A percentile compares a stretch with the other conserved stretches of the same genome.
Evolutionary conservation across 176 grass and related monocot species (phyloP).

Genomic region (Oryza rufipogon): DNA sequence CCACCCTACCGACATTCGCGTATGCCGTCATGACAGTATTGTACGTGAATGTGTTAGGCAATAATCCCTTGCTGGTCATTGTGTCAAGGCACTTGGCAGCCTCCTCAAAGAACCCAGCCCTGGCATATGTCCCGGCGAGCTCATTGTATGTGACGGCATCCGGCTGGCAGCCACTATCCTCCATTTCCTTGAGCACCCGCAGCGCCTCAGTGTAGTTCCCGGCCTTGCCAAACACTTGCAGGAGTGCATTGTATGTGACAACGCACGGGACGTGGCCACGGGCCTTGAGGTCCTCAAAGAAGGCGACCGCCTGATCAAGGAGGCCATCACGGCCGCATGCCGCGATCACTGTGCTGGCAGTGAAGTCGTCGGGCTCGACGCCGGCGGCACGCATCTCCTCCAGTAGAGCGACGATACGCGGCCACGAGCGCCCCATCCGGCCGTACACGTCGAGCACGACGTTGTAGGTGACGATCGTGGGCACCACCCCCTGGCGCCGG

Average conservation of each 20-base stretch:
- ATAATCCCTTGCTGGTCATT: slow-evolving; percentile 68
- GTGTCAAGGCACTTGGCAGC: slow-evolving; percentile 59
- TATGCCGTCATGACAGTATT: slow-evolving; percentile 76
- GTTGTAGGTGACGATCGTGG: slow-evolving; percentile 91
- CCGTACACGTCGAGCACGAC: slow-evolving; percentile 90
- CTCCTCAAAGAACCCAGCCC: slow-evolving; percentile 77
- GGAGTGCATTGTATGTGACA: slow-evolving; percentile 78
- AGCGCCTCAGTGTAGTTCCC: slow-evolving; percentile 65
- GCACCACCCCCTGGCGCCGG: slow-evolving; percentile 52
- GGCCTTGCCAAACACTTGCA: slow-evolving; percentile 82
- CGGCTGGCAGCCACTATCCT: slow-evolving; percentile 54
- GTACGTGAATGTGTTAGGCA: slow-evolving; percentile 77
- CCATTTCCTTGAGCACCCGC: slow-evolving; percentile 76
- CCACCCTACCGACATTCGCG: slow-evolving; percentile 63
- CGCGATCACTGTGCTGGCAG: slow-evolving; percentile 79
- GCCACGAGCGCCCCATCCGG: slow-evolving; percentile 81
- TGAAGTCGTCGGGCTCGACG: slow-evolving; percentile 72
- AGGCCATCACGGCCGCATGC: slow-evolving; percentile 70
- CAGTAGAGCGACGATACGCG: slow-evolving; percentile 57
- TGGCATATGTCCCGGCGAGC: slow-evolving; percentile 65
- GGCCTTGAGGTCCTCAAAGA: slow-evolving; percentile 70
- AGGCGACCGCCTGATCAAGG: slow-evolving; percentile 57
- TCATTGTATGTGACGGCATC: slow-evolving; percentile 82
- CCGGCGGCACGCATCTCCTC: slow-evolving; percentile 59
- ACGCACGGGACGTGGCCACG: slow-evolving; percentile 59